Percentiles rank a stretch among this genome's conserved stretches.
phyloP scores from a whole-genome alignment of 345 rosid species.

The Populus davidiana region DNA sequence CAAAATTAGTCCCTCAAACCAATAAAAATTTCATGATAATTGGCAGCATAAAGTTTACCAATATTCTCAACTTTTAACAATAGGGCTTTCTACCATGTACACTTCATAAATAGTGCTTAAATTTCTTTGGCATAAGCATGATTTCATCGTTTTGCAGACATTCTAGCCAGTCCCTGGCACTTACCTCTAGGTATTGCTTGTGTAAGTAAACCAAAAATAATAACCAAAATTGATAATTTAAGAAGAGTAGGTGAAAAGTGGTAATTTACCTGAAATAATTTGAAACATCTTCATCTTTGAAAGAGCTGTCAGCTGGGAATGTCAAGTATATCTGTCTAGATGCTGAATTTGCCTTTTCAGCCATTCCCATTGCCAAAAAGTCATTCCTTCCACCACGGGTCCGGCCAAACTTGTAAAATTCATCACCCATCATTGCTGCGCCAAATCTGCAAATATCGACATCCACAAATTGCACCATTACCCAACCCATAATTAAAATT shows the following conservation, averaged over 20 bases:
- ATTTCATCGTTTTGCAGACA: background rate
- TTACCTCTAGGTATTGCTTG: background rate
- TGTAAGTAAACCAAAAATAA: background rate
- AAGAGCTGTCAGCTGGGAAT: conserved; percentile 93
- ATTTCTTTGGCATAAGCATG: background rate
- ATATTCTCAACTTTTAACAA: background rate
- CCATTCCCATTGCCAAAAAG: conserved; percentile 54
- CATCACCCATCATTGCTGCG: conserved; percentile 52
- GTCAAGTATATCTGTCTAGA: conserved; percentile 93
- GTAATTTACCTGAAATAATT: conserved; percentile 70
- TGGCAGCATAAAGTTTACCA: background rate
- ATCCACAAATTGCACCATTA: background rate
- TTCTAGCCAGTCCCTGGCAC: background rate
- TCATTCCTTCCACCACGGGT: conserved; percentile 59
- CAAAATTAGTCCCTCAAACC: background rate
- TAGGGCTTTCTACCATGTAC: background rate
- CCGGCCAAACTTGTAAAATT: conserved; percentile 56
- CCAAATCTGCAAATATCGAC: conserved; percentile 47
- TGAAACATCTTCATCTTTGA: conserved; percentile 94
- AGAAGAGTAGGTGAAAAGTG: background rate
- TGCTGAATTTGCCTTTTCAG: conserved; percentile 70
- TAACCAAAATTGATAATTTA: background rate
- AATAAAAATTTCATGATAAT: background rate
- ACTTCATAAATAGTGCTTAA: background rate
- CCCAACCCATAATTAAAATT: background rate